These are phyloP conservation scores for Zoysia pacifica DNA, from an alignment of 176 grass and related monocot genomes.

Conservation along the genomic window DNA sequence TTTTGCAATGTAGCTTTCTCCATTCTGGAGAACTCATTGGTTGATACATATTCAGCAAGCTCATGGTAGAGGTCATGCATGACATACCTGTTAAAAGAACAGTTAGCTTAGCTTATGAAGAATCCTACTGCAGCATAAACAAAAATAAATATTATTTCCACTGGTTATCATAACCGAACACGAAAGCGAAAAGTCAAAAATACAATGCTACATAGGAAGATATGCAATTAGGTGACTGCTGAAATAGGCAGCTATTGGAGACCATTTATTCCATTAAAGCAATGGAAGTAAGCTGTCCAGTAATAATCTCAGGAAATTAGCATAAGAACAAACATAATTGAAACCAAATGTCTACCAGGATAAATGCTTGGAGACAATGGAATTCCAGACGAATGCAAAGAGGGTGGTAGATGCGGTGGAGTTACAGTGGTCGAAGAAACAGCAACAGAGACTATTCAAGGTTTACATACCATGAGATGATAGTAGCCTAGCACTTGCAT, in stretches of 20 bases:
- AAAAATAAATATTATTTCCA: constrained; percentile 2
- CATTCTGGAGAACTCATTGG: constrained; percentile 28
- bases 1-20: constrained; percentile 27
- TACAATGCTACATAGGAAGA: not conserved
- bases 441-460: not conserved
- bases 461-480: not conserved
- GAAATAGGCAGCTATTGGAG: not conserved
- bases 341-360: not conserved
- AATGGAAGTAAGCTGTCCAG: not conserved
- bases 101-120: constrained; percentile 4
- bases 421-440: constrained; percentile 9
- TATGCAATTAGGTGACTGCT: not conserved
- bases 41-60: constrained; percentile 32
- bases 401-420: not conserved
- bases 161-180: constrained; percentile 7
- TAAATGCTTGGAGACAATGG: not conserved
- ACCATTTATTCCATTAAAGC: not conserved
- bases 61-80: constrained; percentile 49
- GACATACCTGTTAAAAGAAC: constrained; percentile 33
- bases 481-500: not conserved
- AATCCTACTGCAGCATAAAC: constrained; percentile 24
- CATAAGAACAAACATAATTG: not conserved
- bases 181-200: not conserved
- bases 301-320: not conserved
- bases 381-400: not conserved